These are phyloP conservation scores for Candida anglica DNA, from an alignment of 805 yeast species.

Conservation along the genomic window DNA sequence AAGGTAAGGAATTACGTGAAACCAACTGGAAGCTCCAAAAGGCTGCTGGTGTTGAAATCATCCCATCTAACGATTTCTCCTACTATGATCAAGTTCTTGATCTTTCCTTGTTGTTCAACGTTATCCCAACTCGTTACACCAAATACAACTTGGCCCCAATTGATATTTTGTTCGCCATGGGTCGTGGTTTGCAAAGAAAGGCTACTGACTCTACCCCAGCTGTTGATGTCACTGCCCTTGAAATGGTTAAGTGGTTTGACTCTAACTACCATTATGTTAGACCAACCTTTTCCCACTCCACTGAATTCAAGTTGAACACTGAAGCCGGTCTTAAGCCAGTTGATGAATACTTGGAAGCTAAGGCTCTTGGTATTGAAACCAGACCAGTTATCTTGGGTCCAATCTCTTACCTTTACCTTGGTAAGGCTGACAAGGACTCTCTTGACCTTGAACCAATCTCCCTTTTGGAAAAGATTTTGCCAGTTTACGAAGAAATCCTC, in stretches of 20 bases:
- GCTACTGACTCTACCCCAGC: constrained; percentile 84
- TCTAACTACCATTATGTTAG: constrained; percentile 99
- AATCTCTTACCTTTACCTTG: constrained; percentile 87
- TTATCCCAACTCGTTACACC: constrained; percentile 94
- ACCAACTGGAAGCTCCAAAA: constrained; percentile 97
- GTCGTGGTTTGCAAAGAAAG: constrained; percentile 98
- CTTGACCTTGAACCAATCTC: constrained; percentile 91
- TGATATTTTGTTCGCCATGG: constrained; percentile 97
- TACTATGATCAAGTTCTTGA: constrained; percentile 97
- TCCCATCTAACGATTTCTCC: constrained; percentile 97
- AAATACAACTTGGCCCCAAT: constrained; percentile 84
- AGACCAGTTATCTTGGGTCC: constrained; percentile 98
- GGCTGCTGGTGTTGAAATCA: constrained; percentile 94
- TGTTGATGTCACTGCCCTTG: constrained; percentile 97
- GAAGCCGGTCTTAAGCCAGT: constrained; percentile 85
- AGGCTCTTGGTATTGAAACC: constrained; percentile 91
- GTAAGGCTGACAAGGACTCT: constrained; percentile 98
- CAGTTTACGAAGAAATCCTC: constrained; percentile 88
- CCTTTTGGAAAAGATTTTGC: constrained; percentile 82
- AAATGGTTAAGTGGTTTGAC: constrained; percentile 99
- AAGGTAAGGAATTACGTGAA: constrained; percentile 93
- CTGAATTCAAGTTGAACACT: constrained; percentile 86
- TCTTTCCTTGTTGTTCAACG: constrained; percentile 88
- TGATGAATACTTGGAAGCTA: constrained; percentile 96
- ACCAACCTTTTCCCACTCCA: constrained; percentile 95